Evolutionary conservation across 495 filamentous ascomycete genomes (phyloP), one percentile per base, ranked within the genome.

Genomic region (Hypoxylon trugodes): DNA sequence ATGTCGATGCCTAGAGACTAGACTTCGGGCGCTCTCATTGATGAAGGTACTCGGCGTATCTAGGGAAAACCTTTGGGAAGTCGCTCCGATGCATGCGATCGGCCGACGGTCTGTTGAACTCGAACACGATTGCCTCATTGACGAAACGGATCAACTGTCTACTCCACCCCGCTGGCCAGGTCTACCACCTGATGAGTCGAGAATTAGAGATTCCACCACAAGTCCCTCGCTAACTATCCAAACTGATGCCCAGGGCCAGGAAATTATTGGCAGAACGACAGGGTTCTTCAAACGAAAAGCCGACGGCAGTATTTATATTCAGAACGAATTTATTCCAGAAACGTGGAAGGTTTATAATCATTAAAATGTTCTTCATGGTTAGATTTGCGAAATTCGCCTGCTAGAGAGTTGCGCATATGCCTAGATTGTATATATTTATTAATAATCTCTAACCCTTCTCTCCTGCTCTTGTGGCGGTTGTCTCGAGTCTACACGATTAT

Each of bases 1-100:
- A 67, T 84, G 82, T 58, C 73, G 79, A 8, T 72, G 74, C 21
- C 78, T 81, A 4, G 46, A 70, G 5, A 70, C 83, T 4, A 76
- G 82, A 30, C 68, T 76, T 13, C 72, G 72, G 3, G 81, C 81
- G 3, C 65, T 80, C 2, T 70, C 69, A 5, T 48, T 79, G 5
- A 71, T 80, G 45, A 70, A 62, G 46, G 67, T 73, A 24, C 68
- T 77, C 19, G 70, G 74, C 2, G 65, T 56, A 0, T 30, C 62
- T 2, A 69, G 70, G 3, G 76, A 79, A 45, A 78, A 75, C 38
- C 59, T 80, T 2, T 79, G 76, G 76, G 74, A 76, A 6, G 63
- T 69, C 10, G 71, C 68, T 28, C 63, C 69, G 1, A 75, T 78
- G 73, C 70, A 74, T 41, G 55, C 61, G 9, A 15, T 40, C 7